Conservation (phyloP, 441 rosid species). For the Gossypium laxum region DNA sequence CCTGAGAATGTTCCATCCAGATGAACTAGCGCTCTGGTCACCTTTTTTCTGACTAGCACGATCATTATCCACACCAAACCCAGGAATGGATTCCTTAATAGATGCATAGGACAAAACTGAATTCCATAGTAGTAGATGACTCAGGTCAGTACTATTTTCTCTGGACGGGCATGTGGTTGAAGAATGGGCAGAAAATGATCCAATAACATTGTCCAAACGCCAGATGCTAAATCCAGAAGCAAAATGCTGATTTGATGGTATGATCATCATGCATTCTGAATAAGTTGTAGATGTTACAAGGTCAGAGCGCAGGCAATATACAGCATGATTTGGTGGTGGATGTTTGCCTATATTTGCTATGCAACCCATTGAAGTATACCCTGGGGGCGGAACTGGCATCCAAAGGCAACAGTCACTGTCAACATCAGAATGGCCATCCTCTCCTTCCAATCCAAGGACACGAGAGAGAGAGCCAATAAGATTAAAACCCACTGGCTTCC, state of each 20-base stretch:
- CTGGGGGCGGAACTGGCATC: constrained; percentile 94
- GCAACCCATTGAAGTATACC: constrained; percentile 83
- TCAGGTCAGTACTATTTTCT: constrained; percentile 48
- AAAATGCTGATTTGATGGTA: constrained; percentile 35
- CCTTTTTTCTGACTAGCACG: constrained; percentile 32
- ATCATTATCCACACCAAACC: constrained; percentile 25
- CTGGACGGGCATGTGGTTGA: constrained; percentile 56
- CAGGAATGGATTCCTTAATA: constrained; percentile 33
- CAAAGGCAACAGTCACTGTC: constrained; percentile 77
- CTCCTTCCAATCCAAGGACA: constrained; percentile 42
- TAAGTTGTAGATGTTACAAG: constrained; percentile 79
- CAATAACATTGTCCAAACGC: constrained; percentile 88
- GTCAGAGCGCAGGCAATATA: constrained; percentile 84
- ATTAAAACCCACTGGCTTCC: constrained; percentile 75
- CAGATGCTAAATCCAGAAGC: constrained; percentile 89
- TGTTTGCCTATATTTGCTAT: constrained; percentile 72
- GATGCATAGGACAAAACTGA: constrained; percentile 40
- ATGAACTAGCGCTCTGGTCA: constrained; percentile 44
- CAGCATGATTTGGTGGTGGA: constrained; percentile 75
- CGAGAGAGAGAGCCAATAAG: constrained; percentile 61
- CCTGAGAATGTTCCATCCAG: constrained; percentile 80
- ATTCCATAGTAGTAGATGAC: constrained; percentile 73
- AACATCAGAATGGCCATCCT: constrained; percentile 29
- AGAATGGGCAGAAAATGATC: constrained; percentile 78
- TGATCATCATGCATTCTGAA: constrained; percentile 74